Evolutionary conservation across 768 basidiomycete species (phyloP).

Genomic region (Cyclocybe aegerita): DNA sequence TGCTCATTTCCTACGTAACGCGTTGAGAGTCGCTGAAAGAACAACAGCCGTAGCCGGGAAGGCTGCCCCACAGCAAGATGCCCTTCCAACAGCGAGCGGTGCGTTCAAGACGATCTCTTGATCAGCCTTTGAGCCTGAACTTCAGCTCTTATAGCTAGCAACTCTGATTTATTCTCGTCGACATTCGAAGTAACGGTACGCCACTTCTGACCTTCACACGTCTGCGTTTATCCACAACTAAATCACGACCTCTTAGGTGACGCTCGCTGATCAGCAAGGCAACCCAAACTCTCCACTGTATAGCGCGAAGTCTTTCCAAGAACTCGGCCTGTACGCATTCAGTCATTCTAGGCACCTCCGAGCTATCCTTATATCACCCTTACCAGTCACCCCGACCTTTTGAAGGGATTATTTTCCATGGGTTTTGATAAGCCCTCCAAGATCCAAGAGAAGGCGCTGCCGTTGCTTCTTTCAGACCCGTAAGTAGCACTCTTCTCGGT

Average conservation of each 20-base stretch:
- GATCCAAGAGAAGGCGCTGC: conserved; percentile 96
- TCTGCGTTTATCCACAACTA: conserved; percentile 6
- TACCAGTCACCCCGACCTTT: conserved; percentile 74
- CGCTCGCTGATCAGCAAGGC: conserved; percentile 92
- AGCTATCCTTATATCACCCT: neutral
- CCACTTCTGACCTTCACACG: neutral
- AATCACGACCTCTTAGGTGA: conserved; percentile 58
- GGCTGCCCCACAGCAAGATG: conserved; percentile 16
- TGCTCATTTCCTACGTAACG: conserved; percentile 6
- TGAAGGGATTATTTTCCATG: conserved; percentile 93
- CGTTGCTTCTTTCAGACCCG: conserved; percentile 89
- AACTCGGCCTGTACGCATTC: conserved; percentile 82
- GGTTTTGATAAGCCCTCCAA: conserved; percentile 98
- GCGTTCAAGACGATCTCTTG: neutral
- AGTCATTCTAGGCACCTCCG: neutral
- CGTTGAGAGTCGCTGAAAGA: conserved; percentile 7
- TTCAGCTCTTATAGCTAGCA: conserved; percentile 19
- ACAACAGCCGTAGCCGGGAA: conserved; percentile 23
- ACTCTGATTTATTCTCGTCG: conserved; percentile 71
- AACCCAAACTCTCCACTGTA: conserved; percentile 96
- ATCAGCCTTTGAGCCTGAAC: neutral
- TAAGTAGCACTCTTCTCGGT: conserved; percentile 26
- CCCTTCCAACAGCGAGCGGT: conserved; percentile 2
- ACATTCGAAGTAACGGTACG: conserved; percentile 81
- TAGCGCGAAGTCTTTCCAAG: conserved; percentile 93